Base-by-base conservation (phyloP, 1,284 basidiomycete species). In the Moesziomyces antarcticus region DNA sequence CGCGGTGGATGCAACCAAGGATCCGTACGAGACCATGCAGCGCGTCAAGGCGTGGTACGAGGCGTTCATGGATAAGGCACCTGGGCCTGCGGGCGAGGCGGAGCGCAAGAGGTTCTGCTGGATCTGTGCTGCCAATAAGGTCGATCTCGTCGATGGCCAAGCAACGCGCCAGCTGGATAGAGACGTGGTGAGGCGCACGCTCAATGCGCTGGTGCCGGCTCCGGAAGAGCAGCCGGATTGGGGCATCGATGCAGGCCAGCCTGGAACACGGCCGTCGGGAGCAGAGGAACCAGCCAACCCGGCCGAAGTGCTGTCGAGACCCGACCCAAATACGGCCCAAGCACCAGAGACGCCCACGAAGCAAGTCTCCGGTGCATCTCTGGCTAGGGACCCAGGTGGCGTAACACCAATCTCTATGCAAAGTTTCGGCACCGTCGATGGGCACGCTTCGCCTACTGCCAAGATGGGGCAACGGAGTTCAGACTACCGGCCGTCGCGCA, bases 51-150 rank as follows among this genome's bases (percentile, higher is more conserved):
- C 9, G 3, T 81, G 79, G 79, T 79, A 63, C 43, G 50, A 64
- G 3, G 78, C 70, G 7, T 81, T 81, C 35, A 64, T 73, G 67
- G 49, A 55, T 11, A 78, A 73, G 48, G 74, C 70, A 8, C 70
- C 70, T 5, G 74, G 75, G 7, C 65, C 67, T 20, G 20, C 35
- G 14, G 54, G 41, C 5, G 76, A 78, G 50, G 55, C 22, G 30
- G 69, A 57, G 43, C 56, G 55, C n/a, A 58, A 30, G 51, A 60
- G 69, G 22, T 81, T 81, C 51, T 75, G 69, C 50, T 81, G 78
- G 79, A 62, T 80, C 9, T 78, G 75, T 40, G 77, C 74, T 14
- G 78, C 64, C 11, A 77, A 77, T 50, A 80, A 80, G 57, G 25
- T 49, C 3, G 79, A 80, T 55, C 45, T 80, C n/a, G 3, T 68